These are phyloP conservation scores for Aegilops longissima DNA, from an alignment of 176 grass and related monocot species.

Conservation along the genomic window DNA sequence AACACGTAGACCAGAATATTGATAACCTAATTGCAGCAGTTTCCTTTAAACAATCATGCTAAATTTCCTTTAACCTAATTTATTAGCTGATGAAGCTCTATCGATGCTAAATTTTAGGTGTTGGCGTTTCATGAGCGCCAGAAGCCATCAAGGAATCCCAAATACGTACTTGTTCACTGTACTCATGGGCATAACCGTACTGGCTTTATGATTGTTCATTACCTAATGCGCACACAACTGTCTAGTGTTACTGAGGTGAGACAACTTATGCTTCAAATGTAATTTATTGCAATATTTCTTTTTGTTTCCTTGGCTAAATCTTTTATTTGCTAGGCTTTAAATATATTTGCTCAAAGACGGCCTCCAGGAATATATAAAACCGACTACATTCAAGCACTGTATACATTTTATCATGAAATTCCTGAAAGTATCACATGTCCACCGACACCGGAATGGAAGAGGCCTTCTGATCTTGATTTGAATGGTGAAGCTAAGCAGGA, in stretches of 20 bases:
- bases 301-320: not conserved
- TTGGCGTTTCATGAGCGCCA: conserved; percentile 60
- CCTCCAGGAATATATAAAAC: conserved; percentile 80
- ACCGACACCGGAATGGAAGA: conserved; percentile 71
- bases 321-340: conserved; percentile 53
- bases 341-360: conserved; percentile 60
- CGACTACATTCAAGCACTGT: conserved; percentile 68
- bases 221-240: conserved; percentile 57
- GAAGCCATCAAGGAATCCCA: conserved; percentile 52
- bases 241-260: conserved; percentile 58
- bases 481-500: conserved; percentile 77
- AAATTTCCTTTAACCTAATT: too few relatives aligned
- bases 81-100: conserved; percentile 5
- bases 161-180: conserved; percentile 75
- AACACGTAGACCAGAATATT: not conserved
- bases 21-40: not conserved
- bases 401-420: conserved; percentile 71
- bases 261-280: conserved; percentile 1
- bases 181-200: conserved; percentile 86
- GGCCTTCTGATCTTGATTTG: conserved; percentile 68
- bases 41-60: not conserved
- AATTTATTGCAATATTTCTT: not conserved
- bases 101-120: conserved; percentile 41
- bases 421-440: conserved; percentile 61
- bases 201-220: conserved; percentile 85